These are phyloP conservation scores for Flaveria trinervia DNA, from an alignment of 129 eudicot genomes.

Conservation along the genomic window DNA sequence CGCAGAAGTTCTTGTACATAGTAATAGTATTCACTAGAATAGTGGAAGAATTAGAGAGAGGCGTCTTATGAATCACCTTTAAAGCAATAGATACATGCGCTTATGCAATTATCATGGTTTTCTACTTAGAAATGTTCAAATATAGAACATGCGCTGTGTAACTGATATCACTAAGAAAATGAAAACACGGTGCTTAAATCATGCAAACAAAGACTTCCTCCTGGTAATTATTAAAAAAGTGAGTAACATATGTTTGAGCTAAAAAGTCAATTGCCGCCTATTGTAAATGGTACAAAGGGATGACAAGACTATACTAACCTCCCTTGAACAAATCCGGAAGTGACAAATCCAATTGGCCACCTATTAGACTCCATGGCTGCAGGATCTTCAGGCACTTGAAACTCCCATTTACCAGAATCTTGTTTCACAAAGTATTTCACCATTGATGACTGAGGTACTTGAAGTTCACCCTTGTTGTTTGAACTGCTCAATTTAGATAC, in stretches of 20 bases:
- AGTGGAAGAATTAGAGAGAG: no score
- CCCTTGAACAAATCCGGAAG: conserved; percentile 91
- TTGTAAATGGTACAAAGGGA: background rate
- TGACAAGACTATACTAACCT: conserved; percentile 43
- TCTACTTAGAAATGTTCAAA: background rate
- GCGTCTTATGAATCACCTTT: no score
- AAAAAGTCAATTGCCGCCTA: background rate
- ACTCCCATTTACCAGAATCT: conserved; percentile 76
- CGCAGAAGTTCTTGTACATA: background rate
- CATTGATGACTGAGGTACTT: conserved; percentile 54
- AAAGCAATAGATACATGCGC: no score
- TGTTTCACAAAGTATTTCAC: conserved; percentile 47
- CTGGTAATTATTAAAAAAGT: no score
- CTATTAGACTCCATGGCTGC: conserved; percentile 53
- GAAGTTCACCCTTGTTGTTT: conserved; percentile 46
- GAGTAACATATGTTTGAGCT: background rate
- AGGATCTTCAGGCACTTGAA: conserved; percentile 61
- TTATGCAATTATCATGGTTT: no score
- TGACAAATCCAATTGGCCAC: conserved; percentile 86
- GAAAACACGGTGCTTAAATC: background rate
- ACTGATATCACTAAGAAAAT: background rate
- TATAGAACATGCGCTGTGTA: background rate
- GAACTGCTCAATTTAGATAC: conserved; percentile 39
- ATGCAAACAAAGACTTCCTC: no score
- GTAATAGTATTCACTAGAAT: no score